Conservation (phyloP, 1,284 basidiomycete species). For the Ceratobasidium sp. region DNA sequence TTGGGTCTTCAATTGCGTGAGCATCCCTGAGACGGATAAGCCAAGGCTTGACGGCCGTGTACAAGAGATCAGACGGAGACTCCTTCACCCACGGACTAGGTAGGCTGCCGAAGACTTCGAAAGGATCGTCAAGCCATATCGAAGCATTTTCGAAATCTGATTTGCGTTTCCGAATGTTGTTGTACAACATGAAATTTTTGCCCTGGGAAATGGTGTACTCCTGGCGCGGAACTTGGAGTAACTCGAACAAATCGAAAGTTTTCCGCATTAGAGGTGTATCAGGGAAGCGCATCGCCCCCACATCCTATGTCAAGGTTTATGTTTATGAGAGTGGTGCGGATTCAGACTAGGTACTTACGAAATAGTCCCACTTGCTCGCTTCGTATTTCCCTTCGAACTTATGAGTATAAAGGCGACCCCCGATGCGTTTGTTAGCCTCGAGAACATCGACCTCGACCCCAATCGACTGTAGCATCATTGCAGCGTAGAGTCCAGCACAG, state of each 20-base stretch:
- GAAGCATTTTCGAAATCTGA: background rate
- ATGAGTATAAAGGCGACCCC: constrained; percentile 21
- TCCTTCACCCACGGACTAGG: background rate
- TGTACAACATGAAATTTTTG: background rate
- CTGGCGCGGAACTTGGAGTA: background rate
- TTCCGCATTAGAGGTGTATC: background rate
- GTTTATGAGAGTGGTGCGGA: background rate
- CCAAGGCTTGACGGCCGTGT: background rate
- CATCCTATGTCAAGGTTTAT: background rate
- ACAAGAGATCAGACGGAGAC: background rate
- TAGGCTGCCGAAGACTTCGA: background rate
- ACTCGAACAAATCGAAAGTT: background rate
- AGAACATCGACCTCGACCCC: constrained; percentile 50
- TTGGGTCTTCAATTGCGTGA: background rate
- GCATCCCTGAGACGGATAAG: background rate
- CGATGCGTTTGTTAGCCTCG: constrained; percentile 5
- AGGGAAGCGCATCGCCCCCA: background rate
- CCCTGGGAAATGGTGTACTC: background rate
- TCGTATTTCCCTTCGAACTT: background rate
- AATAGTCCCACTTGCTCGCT: constrained; percentile 15
- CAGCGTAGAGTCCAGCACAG: background rate
- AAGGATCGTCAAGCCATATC: background rate
- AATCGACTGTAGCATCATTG: constrained; percentile 38
- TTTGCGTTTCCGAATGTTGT: background rate
- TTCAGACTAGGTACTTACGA: background rate